Evolutionary conservation across 306 rosid genomes (phyloP).

Genomic region (Malus sieversii): DNA sequence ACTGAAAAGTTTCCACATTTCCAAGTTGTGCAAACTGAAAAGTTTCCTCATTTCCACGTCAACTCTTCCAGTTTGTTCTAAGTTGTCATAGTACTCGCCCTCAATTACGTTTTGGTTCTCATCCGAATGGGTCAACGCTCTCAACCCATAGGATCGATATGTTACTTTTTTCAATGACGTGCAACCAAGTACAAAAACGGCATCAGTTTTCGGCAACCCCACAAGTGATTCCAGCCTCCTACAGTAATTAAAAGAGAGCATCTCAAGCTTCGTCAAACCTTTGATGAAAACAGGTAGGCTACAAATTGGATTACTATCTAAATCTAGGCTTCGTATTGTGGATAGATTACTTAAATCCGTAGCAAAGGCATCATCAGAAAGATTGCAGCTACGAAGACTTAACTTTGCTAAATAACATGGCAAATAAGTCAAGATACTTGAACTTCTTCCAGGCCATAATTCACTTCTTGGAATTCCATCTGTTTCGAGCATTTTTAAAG

Average conservation of each 20-base stretch:
- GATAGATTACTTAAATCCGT: background rate
- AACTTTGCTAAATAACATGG: background rate
- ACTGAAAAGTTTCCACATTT: background rate
- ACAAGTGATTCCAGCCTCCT: background rate
- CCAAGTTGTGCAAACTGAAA: background rate
- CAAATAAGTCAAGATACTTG: background rate
- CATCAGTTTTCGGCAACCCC: background rate
- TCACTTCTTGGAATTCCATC: background rate
- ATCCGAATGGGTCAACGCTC: accelerated
- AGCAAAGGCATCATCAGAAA: background rate
- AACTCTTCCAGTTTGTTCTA: background rate
- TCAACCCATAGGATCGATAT: background rate
- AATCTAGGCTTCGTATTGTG: accelerated
- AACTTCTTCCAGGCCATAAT: background rate
- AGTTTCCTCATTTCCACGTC: background rate
- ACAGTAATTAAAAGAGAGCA: accelerated
- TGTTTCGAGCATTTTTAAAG: background rate
- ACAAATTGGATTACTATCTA: background rate
- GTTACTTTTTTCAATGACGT: background rate
- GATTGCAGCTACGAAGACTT: background rate
- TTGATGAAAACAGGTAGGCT: background rate
- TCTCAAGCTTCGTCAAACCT: background rate
- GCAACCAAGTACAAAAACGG: background rate
- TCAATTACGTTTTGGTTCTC: background rate
- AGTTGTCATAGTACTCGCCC: accelerated